These are phyloP conservation scores for Leucosporidium yakuticum DNA, from an alignment of 768 basidiomycete genomes.

Conservation along the genomic window DNA sequence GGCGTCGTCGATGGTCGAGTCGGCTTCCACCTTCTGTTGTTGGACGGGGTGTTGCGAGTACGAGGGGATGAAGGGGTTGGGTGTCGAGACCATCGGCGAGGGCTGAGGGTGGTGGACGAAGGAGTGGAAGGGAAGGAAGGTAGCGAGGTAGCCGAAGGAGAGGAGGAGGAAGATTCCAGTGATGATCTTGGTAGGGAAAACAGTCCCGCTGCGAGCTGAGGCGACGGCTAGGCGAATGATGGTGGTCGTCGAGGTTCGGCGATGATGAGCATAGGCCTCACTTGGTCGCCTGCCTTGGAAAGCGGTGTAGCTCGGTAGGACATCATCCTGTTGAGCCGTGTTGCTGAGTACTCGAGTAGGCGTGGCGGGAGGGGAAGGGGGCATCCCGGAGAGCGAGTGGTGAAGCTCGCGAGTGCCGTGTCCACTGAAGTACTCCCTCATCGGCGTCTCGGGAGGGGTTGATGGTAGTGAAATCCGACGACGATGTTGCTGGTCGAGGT, in stretches of 20 bases:
- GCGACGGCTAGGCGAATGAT: not conserved
- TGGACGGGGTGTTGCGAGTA: not conserved
- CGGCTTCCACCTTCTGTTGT: not conserved
- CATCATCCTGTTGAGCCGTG: not conserved
- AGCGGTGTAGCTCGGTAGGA: not conserved
- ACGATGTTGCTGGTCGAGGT: not conserved
- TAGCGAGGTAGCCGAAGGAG: not conserved
- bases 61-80: not conserved
- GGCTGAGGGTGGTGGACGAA: not conserved
- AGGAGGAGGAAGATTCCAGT: not conserved
- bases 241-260: not conserved
- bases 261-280: not conserved
- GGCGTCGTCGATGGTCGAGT: not conserved
- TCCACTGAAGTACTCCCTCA: too few relatives aligned
- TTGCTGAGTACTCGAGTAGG: not conserved
- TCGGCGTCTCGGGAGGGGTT: not conserved
- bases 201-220: not conserved
- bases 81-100: not conserved
- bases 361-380: not conserved
- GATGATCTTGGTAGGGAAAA: not conserved
- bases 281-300: not conserved
- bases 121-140: not conserved
- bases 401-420: not conserved
- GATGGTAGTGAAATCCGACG: not conserved
- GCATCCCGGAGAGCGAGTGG: not conserved